A percentile compares a stretch with the other conserved stretches of the same genome.
phyloP scores from a whole-genome alignment of 2,329 filamentous ascomycete genomes.

The Ramichloridium luteum region DNA sequence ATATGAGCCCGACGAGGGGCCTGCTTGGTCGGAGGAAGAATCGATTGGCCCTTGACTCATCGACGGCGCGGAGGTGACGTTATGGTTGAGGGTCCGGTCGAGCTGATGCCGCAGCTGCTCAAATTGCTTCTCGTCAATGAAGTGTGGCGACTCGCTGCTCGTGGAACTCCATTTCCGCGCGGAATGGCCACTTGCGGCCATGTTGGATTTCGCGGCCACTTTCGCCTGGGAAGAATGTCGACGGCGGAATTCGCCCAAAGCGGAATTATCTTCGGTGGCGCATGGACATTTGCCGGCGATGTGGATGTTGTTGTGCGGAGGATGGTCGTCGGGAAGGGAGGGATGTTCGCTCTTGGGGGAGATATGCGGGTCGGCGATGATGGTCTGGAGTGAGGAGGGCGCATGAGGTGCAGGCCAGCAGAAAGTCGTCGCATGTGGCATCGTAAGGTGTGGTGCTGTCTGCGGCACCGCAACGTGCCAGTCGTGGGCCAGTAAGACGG shows the following conservation, averaged over 20 bases:
- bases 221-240: constrained; percentile 23
- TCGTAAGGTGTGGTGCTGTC: no score
- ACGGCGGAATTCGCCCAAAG: constrained; percentile 20
- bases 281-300: constrained; percentile 20
- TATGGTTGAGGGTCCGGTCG: constrained; percentile 18
- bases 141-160: constrained; percentile 9
- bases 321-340: not conserved
- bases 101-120: constrained; percentile 21
- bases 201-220: constrained; percentile 20
- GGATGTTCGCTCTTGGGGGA: not conserved
- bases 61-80: constrained; percentile 4
- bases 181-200: constrained; percentile 17
- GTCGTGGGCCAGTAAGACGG: no score
- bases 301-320: constrained; percentile 16
- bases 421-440: no score
- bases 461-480: no score
- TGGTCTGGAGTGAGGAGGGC: not conserved
- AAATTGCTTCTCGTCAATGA: constrained; percentile 16
- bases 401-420: not conserved
- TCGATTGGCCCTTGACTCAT: constrained; percentile 2
- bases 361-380: not conserved
- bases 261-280: constrained; percentile 18
- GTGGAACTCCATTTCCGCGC: constrained; percentile 10
- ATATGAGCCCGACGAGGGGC: constrained; percentile 1
- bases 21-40: constrained; percentile 1